Conservation (phyloP, 1,139 yeast genomes). For the Suhomyces maxii region DNA sequence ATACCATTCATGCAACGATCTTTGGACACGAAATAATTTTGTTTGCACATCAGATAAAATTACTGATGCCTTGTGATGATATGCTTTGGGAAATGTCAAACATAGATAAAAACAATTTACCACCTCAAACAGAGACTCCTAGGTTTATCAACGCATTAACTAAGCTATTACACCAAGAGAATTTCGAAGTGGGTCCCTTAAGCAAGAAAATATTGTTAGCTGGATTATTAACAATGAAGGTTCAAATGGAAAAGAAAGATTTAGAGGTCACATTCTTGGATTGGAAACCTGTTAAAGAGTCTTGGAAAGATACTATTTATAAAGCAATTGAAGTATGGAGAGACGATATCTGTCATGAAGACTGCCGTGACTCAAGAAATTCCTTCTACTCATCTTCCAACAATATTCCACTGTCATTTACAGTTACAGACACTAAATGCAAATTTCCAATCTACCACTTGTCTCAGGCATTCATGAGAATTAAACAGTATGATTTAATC, state of each 20-base stretch:
- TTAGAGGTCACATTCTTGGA: conserved; percentile 46
- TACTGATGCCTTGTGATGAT: conserved; percentile 32
- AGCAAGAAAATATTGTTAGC: conserved; percentile 65
- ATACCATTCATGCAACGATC: conserved; percentile 33
- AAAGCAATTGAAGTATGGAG: conserved; percentile 65
- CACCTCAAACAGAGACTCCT: conserved; percentile 5
- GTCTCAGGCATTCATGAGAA: conserved; percentile 12
- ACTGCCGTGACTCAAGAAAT: conserved; percentile 29
- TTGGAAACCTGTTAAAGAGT: conserved; percentile 32
- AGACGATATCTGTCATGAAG: conserved; percentile 26
- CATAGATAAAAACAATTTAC: conserved; percentile 8
- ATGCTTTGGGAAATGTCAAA: conserved; percentile 26
- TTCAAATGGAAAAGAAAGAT: conserved; percentile 72
- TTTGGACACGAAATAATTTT: conserved; percentile 29
- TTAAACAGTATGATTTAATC: conserved; percentile 13
- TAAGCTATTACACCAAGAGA: conserved; percentile 52
- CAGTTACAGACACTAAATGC: conserved; percentile 39
- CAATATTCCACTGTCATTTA: conserved; percentile 20
- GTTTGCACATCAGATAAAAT: conserved; percentile 31
- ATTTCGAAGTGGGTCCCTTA: conserved; percentile 46
- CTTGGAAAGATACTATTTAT: conserved; percentile 65
- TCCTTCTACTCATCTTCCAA: conserved; percentile 15
- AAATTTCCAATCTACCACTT: conserved; percentile 31
- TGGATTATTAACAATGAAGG: conserved; percentile 65
- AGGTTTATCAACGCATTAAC: conserved; percentile 55